A percentile compares a stretch with the other conserved stretches of the same genome.
These are phyloP conservation scores for Martiniozyma asiatica DNA, from an alignment of 1,139 yeast species.

Conservation along the genomic window DNA sequence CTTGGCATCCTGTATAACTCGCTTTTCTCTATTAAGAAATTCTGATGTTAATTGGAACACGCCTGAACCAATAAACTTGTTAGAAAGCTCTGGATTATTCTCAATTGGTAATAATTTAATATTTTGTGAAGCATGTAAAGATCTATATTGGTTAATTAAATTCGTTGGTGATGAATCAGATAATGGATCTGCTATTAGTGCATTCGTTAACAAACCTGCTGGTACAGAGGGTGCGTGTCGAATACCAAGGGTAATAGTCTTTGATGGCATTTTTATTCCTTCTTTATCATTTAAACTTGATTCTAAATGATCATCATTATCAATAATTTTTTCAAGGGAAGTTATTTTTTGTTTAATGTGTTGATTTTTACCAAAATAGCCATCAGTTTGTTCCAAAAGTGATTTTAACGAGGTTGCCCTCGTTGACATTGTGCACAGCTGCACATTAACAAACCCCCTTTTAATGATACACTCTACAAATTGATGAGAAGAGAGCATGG, in stretches of 20 bases:
- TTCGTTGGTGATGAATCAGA: conserved; percentile 12
- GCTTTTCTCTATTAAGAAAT: conserved; percentile 16
- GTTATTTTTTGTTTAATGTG: conserved; percentile 8
- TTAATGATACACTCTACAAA: too few relatives aligned
- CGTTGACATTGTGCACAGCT: too few relatives aligned
- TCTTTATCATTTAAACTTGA: neutral
- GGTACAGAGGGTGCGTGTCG: conserved; percentile 12
- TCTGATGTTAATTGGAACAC: conserved; percentile 18
- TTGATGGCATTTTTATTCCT: conserved; percentile 9
- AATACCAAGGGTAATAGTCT: conserved; percentile 17
- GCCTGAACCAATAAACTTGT: conserved; percentile 6
- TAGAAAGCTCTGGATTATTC: conserved; percentile 5
- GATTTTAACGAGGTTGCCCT: conserved; percentile 1
- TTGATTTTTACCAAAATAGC: conserved; percentile 8
- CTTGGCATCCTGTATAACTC: conserved; percentile 18
- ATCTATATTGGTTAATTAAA: conserved; percentile 8
- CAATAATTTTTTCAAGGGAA: conserved; percentile 9
- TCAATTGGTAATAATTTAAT: conserved; percentile 10
- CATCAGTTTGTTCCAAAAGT: conserved; percentile 7
- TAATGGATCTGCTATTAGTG: conserved; percentile 18
- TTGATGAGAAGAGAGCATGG: too few relatives aligned
- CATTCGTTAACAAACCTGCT: conserved; percentile 14
- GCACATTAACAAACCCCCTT: too few relatives aligned
- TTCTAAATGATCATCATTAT: conserved; percentile 1
- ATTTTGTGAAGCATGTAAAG: conserved; percentile 8